phyloP scores from a whole-genome alignment of 2,329 filamentous ascomycete genomes.

The Colletotrichum lentis region DNA sequence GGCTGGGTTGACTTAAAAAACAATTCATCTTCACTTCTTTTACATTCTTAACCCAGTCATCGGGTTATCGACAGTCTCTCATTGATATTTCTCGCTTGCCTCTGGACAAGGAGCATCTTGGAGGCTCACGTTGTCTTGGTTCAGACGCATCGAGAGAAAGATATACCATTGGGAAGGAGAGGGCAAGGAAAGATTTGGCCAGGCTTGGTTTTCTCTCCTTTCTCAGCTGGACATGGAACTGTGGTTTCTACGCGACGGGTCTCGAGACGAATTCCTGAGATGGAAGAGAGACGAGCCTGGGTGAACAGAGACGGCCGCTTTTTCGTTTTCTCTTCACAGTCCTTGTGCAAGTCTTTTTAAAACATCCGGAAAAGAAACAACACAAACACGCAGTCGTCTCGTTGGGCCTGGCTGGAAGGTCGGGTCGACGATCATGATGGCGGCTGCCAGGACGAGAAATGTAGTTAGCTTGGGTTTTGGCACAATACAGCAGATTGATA shows the following conservation, averaged over 20 bases:
- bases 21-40: slow-evolving; percentile 36
- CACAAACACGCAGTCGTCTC: slow-evolving; percentile 17
- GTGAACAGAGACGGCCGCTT: slow-evolving; percentile 29
- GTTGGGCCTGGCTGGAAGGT: slow-evolving; percentile 27
- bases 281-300: slow-evolving; percentile 10
- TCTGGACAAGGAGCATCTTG: slow-evolving; percentile 32
- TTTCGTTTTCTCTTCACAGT: slow-evolving; percentile 31
- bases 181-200: slow-evolving; percentile 10
- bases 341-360: slow-evolving; percentile 25
- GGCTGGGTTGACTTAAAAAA: slow-evolving; percentile 36
- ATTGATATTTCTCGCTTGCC: slow-evolving; percentile 26
- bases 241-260: slow-evolving; percentile 26
- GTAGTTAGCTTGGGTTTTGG: slow-evolving; percentile 34
- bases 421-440: slow-evolving; percentile 20
- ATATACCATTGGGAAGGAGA: slow-evolving; percentile 33
- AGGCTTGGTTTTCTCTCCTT: slow-evolving; percentile 20
- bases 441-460: slow-evolving; percentile 28
- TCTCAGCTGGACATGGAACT: slow-evolving; percentile 25
- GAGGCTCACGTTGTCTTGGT: slow-evolving; percentile 24
- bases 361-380: slow-evolving; percentile 10
- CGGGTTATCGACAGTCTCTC: slow-evolving; percentile 22
- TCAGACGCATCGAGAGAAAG: slow-evolving; percentile 22
- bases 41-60: slow-evolving; percentile 33
- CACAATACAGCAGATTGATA: slow-evolving; percentile 36
- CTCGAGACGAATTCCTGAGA: slow-evolving; percentile 29